Base-by-base conservation (phyloP, 2,329 filamentous ascomycete genomes). In the Amauroascus niger region DNA sequence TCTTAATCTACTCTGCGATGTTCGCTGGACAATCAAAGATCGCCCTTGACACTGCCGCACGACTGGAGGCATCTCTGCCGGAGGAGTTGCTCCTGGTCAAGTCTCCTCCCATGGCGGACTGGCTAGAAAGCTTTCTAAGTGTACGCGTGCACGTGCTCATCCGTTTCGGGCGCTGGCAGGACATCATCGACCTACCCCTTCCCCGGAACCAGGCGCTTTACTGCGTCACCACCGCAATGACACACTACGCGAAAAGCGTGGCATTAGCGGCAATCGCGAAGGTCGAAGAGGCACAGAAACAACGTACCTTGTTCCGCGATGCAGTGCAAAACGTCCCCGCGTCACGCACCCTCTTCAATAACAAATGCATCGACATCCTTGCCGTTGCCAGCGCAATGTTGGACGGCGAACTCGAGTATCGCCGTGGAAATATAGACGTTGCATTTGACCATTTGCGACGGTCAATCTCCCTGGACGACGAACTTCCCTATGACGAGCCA, bases 1-100 rank as follows among this genome's bases (percentile, higher is more conserved):
- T 87, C 58, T 77, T 80, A 1, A 78, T 89, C 48, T 90, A 90
- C 63, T 82, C 83, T 0, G 85, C 86, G 54, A 87, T 90, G 85
- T 85, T 90, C 59, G 79, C 84, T 0, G 87, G 82, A 0, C 79
- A 84, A 63, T 84, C 75, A 1, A 64, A 70, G 22, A 71, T 83
- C 9, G 83, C 84, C 0, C 65, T 89, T 1, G 76, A 84, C 0
- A 82, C 83, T 0, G 78, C 79, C 0, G 60, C 63, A 0, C 70
- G 74, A 43, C 75, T 89, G 46, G 84, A 88, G 62, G 68, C 68
- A 0, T 79, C 80, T 0, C 69, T 89, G 3, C 78, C 85, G 0
- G 79, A 84, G 51, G 76, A 77, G 0, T 67, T 89, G 2, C 72
- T 90, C 0, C 77, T 79, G 0, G 72, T 86, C 3, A 64, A 82